Percentiles rank a stretch among this genome's conserved stretches.
phyloP scores from a whole-genome alignment of 2,329 filamentous ascomycete species.

The Claviceps sorghi region DNA sequence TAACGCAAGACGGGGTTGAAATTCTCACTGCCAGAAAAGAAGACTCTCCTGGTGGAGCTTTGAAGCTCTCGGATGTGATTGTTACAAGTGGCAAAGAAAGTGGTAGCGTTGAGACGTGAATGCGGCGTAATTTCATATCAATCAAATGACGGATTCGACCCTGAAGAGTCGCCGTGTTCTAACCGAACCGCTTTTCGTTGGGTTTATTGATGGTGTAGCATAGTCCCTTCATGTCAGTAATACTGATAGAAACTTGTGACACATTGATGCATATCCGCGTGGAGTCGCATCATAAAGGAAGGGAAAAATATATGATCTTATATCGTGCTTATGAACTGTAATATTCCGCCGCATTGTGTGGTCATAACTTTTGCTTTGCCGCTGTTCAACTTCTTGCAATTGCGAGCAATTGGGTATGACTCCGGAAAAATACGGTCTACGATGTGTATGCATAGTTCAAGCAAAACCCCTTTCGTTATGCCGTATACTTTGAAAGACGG shows the following conservation, averaged over 20 bases:
- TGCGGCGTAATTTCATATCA: background rate
- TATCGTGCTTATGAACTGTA: background rate
- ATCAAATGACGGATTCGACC: background rate
- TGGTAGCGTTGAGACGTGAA: background rate
- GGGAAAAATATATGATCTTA: background rate
- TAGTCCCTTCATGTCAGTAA: background rate
- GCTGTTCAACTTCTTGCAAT: background rate
- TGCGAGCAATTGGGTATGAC: background rate
- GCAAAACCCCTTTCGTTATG: background rate
- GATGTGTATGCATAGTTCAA: background rate
- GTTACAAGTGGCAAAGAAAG: slow-evolving; percentile 6
- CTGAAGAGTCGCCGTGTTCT: background rate
- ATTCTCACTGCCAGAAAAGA: slow-evolving; percentile 59
- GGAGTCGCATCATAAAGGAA: background rate
- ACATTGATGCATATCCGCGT: background rate
- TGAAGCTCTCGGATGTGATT: slow-evolving; percentile 36
- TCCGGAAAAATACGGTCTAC: background rate
- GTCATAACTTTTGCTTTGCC: background rate
- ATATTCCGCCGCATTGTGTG: background rate
- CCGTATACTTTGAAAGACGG: background rate
- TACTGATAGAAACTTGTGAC: background rate
- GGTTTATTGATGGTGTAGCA: background rate
- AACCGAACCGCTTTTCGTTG: too few species aligned
- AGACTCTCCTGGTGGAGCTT: slow-evolving; percentile 61
- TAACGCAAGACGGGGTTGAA: slow-evolving; percentile 72